Evolutionary conservation across 2,329 filamentous ascomycete species (phyloP).

Genomic region (Penicillium sumatraense): DNA sequence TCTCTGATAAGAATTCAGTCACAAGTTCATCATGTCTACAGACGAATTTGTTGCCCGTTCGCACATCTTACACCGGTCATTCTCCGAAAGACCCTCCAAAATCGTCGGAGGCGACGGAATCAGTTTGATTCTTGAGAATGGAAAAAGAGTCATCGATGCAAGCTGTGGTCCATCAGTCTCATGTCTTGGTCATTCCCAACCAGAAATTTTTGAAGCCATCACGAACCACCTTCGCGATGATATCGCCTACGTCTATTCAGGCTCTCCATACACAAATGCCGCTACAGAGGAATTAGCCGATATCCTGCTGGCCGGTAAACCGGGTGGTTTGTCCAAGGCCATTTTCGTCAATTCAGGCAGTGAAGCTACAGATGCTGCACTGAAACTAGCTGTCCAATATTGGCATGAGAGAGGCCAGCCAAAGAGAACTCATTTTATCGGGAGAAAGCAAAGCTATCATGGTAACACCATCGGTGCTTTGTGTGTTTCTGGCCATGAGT

Average conservation of each 20-base stretch:
- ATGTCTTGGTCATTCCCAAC: conserved; percentile 53
- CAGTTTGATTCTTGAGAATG: conserved; percentile 47
- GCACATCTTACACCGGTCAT: conserved; percentile 19
- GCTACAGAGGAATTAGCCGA: conserved; percentile 48
- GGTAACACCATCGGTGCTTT: conserved; percentile 56
- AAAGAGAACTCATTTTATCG: conserved; percentile 49
- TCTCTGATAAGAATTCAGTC: neutral
- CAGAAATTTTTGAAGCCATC: conserved; percentile 48
- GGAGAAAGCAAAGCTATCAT: conserved; percentile 54
- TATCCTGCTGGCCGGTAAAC: conserved; percentile 37
- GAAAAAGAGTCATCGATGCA: conserved; percentile 50
- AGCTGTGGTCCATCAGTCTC: conserved; percentile 54
- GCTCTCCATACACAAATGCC: conserved; percentile 47
- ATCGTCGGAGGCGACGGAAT: conserved; percentile 41
- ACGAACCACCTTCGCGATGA: conserved; percentile 43
- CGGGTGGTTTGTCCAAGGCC: conserved; percentile 21
- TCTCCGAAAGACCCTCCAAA: conserved; percentile 16
- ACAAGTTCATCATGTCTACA: conserved; percentile 5
- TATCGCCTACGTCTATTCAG: conserved; percentile 50
- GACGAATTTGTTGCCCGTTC: conserved; percentile 14
- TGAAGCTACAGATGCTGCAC: conserved; percentile 56
- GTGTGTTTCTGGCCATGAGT: conserved; percentile 43
- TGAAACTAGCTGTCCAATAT: conserved; percentile 58
- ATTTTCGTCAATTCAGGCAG: conserved; percentile 37
- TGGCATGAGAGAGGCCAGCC: conserved; percentile 47